Evolutionary conservation across 805 yeast genomes (phyloP).

Genomic region (Candida sithepensis): DNA sequence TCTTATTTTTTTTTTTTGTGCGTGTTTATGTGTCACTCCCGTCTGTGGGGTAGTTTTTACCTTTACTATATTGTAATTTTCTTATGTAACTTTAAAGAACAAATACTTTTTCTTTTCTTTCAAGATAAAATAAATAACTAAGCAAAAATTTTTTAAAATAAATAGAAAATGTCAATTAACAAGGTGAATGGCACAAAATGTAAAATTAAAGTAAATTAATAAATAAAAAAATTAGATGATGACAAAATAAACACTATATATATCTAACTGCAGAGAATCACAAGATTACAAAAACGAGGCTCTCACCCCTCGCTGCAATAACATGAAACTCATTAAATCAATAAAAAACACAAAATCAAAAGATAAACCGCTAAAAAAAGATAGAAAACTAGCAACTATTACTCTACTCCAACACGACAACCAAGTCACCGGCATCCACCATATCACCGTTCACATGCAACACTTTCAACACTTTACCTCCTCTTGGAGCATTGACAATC

Average conservation of each 20-base stretch:
- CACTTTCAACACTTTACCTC: slow-evolving; percentile 70
- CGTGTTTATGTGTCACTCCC: not conserved
- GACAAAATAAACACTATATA: not conserved
- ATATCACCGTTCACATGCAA: slow-evolving; percentile 87
- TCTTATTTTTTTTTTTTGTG: not conserved
- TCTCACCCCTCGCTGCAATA: slow-evolving; percentile 7
- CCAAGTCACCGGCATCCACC: slow-evolving; percentile 95
- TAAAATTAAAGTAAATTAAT: not conserved
- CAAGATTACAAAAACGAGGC: slow-evolving; percentile 1
- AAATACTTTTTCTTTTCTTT: not conserved
- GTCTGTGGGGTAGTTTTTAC: too few relatives aligned
- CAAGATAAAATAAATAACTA: too few relatives aligned
- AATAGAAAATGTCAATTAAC: too few relatives aligned
- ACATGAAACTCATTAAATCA: too few relatives aligned
- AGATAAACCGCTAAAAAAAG: not conserved
- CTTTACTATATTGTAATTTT: too few relatives aligned
- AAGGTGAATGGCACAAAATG: too few relatives aligned
- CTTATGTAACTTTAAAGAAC: not conserved
- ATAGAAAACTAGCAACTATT: not conserved
- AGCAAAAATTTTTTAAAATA: too few relatives aligned
- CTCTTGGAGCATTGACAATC: slow-evolving; percentile 70
- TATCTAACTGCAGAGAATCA: not conserved
- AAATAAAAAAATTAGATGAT: not conserved
- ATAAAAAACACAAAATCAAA: not conserved
- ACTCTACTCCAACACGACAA: slow-evolving; percentile 59